These are phyloP conservation scores for Suillus weaverae DNA, from an alignment of 768 basidiomycete genomes.

Conservation along the genomic window DNA sequence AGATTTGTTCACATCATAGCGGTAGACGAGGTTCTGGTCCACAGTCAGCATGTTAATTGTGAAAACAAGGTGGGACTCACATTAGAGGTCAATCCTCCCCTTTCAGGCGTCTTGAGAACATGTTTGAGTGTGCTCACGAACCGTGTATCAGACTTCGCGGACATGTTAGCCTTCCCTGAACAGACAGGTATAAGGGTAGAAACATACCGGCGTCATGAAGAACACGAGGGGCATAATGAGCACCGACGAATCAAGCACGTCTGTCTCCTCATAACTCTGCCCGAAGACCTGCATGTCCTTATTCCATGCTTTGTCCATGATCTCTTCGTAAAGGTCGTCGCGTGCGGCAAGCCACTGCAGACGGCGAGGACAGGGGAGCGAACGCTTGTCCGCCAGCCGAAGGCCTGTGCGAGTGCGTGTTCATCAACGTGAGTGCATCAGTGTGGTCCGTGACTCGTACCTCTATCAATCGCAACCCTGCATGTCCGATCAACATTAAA, in stretches of 20 bases:
- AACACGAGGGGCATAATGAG: conserved; percentile 93
- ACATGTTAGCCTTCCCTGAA: neutral
- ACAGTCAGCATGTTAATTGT: conserved; percentile 4
- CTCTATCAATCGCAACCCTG: conserved; percentile 95
- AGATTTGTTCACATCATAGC: conserved; percentile 83
- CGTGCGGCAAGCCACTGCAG: conserved; percentile 71
- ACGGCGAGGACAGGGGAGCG: conserved; percentile 79
- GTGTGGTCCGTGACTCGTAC: conserved; percentile 30
- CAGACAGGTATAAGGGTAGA: neutral
- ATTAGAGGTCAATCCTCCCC: conserved; percentile 90
- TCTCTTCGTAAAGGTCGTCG: conserved; percentile 88
- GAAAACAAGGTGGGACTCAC: conserved; percentile 31
- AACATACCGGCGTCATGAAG: conserved; percentile 77
- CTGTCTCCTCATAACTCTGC: conserved; percentile 87
- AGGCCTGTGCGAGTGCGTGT: conserved; percentile 47
- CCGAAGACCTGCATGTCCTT: conserved; percentile 65
- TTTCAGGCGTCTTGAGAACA: conserved; percentile 84
- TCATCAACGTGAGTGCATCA: neutral
- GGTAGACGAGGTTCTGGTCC: conserved; percentile 77
- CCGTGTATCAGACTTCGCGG: conserved; percentile 72
- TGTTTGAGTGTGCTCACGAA: conserved; percentile 84
- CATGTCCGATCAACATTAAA: conserved; percentile 5
- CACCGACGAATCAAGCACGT: conserved; percentile 83
- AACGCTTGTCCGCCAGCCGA: conserved; percentile 92
- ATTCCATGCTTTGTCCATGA: conserved; percentile 90